phyloP scores from a whole-genome alignment of 176 grass and related monocot species.

The Raddia distichophylla region DNA sequence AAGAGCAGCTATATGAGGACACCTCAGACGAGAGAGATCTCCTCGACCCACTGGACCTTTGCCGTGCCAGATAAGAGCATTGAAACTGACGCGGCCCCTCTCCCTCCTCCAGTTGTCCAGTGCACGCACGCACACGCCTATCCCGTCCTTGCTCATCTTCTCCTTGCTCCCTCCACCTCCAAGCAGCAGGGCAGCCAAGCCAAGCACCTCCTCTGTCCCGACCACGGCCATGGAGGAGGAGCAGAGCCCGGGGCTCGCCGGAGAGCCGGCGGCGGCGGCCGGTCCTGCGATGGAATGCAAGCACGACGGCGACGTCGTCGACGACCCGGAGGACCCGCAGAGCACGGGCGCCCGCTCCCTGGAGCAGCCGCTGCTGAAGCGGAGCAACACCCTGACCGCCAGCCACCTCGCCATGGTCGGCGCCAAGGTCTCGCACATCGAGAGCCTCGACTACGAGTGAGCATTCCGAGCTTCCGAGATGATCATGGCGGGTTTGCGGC shows the following conservation, averaged over 20 bases:
- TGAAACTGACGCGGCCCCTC: no score
- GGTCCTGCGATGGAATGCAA: constrained; percentile 19
- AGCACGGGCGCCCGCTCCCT: constrained; percentile 28
- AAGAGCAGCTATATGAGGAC: background rate
- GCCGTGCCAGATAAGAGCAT: constrained; percentile 21
- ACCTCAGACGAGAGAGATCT: background rate
- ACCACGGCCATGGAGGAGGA: constrained; percentile 45
- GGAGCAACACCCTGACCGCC: constrained; percentile 64
- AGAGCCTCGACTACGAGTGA: constrained; percentile 98
- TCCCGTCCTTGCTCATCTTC: background rate
- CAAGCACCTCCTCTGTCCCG: background rate
- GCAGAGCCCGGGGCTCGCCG: constrained; percentile 4
- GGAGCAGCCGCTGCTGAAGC: constrained; percentile 70
- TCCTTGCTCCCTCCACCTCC: background rate
- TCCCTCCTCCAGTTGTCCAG: background rate
- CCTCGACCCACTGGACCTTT: constrained; percentile 4
- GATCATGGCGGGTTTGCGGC: background rate
- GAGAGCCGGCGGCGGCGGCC: background rate
- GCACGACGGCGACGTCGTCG: background rate
- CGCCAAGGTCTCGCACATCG: constrained; percentile 93
- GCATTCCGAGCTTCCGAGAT: no score
- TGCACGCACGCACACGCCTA: no score
- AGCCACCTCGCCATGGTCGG: constrained; percentile 92
- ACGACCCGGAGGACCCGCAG: constrained; percentile 32
- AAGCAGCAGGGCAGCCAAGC: background rate